Conservation (phyloP, 139 green algal genomes). For the Tetraselmis chui region DNA sequence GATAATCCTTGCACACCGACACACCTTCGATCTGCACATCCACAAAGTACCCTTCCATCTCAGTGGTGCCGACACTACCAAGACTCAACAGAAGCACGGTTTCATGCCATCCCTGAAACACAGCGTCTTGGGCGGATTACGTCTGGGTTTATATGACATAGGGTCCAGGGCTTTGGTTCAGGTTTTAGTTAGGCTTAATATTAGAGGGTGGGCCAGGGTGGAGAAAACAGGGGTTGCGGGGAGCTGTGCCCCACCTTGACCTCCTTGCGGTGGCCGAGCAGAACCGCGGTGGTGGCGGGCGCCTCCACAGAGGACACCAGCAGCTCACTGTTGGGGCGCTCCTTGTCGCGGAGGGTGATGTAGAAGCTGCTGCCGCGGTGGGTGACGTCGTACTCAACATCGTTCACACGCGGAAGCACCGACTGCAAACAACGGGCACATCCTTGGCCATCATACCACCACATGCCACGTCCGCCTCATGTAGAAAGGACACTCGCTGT, state of each 20-base stretch:
- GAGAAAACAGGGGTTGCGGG: neutral
- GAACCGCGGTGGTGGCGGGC: conserved; percentile 23
- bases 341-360: conserved; percentile 50
- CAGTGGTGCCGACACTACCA: too few species aligned
- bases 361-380: conserved; percentile 49
- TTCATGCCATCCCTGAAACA: too few species aligned
- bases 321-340: conserved; percentile 75
- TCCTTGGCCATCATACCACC: too few species aligned
- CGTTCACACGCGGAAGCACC: neutral
- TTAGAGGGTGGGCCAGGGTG: too few species aligned
- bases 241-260: conserved; percentile 55
- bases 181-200: too few species aligned
- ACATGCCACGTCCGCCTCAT: too few species aligned
- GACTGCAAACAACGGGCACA: neutral
- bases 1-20: conserved; percentile 15
- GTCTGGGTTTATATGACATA: too few species aligned
- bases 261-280: conserved; percentile 65
- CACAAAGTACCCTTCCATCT: too few species aligned
- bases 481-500: too few species aligned
- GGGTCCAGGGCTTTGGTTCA: too few species aligned
- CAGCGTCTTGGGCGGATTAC: too few species aligned
- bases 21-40: conserved; percentile 33
- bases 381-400: conserved; percentile 63
- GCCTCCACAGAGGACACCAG: conserved; percentile 30
- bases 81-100: too few species aligned